Percentiles rank a stretch among this genome's conserved stretches.
Conservation (phyloP, 1,284 basidiomycete species). For the Irpex sp. region DNA sequence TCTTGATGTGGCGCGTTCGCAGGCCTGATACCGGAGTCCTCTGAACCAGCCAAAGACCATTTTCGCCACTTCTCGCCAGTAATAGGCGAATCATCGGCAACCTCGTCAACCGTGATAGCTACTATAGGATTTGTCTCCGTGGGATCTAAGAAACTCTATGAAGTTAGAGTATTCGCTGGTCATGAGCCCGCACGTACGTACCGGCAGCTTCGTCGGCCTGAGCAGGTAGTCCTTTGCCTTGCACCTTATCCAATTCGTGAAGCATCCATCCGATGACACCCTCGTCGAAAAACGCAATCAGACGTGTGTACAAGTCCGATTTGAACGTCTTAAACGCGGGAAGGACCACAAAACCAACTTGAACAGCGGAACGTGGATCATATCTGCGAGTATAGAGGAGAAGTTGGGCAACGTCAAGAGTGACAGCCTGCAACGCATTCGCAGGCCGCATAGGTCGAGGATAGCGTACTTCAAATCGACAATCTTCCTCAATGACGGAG, state of each 20-base stretch:
- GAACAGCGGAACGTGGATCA: constrained; percentile 48
- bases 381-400: constrained; percentile 50
- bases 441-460: constrained; percentile 60
- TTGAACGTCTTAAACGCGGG: constrained; percentile 67
- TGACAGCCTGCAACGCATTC: constrained; percentile 59
- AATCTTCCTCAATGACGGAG: constrained; percentile 65
- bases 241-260: constrained; percentile 39
- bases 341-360: constrained; percentile 59
- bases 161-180: constrained; percentile 7
- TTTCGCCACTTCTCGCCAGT: constrained; percentile 25
- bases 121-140: constrained; percentile 36
- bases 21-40: constrained; percentile 32
- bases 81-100: constrained; percentile 31
- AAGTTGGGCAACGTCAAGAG: constrained; percentile 60
- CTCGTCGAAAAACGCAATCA: constrained; percentile 63
- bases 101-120: constrained; percentile 60
- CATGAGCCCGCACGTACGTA: not conserved
- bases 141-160: constrained; percentile 1
- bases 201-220: not conserved
- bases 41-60: constrained; percentile 23
- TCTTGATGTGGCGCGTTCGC: constrained; percentile 57
- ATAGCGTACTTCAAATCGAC: constrained; percentile 53
- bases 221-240: constrained; percentile 26
- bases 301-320: constrained; percentile 50
- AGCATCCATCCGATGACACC: constrained; percentile 49